Evolutionary conservation across 768 basidiomycete species (phyloP).

Genomic region (Leucocoprinus leucothites): DNA sequence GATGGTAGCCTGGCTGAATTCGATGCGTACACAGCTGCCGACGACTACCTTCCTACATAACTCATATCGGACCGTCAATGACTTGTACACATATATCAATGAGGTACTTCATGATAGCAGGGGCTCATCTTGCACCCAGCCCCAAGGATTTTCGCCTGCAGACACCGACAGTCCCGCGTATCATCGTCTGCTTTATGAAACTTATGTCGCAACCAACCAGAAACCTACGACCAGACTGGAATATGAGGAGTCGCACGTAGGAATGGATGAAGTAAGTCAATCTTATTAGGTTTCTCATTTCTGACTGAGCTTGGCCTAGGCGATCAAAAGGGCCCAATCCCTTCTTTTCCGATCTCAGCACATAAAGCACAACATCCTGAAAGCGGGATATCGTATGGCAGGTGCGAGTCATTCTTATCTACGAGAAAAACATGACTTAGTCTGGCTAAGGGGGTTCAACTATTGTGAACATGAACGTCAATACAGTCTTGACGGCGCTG

Average conservation of each 20-base stretch:
- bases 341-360: conserved; percentile 43
- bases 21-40: conserved; percentile 13
- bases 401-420: not conserved
- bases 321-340: conserved; percentile 61
- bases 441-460: conserved; percentile 19
- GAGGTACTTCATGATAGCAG: conserved; percentile 28
- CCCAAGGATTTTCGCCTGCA: conserved; percentile 13
- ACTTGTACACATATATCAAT: conserved; percentile 35
- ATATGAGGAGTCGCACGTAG: conserved; percentile 5
- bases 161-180: conserved; percentile 28
- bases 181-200: conserved; percentile 21
- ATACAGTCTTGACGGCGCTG: conserved; percentile 71
- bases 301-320: conserved; percentile 28
- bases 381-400: conserved; percentile 64
- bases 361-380: conserved; percentile 53
- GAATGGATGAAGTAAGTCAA: conserved; percentile 29
- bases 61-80: conserved; percentile 41
- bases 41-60: conserved; percentile 34
- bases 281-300: too few species aligned
- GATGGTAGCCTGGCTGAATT: not conserved
- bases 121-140: not conserved
- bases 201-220: conserved; percentile 1
- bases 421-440: not conserved
- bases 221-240: not conserved
- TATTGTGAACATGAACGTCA: conserved; percentile 61